A percentile compares a stretch with the other conserved stretches of the same genome.
These are phyloP conservation scores for Entrophospora sp. DNA, from an alignment of 192 early-diverging fungal species.

Conservation along the genomic window DNA sequence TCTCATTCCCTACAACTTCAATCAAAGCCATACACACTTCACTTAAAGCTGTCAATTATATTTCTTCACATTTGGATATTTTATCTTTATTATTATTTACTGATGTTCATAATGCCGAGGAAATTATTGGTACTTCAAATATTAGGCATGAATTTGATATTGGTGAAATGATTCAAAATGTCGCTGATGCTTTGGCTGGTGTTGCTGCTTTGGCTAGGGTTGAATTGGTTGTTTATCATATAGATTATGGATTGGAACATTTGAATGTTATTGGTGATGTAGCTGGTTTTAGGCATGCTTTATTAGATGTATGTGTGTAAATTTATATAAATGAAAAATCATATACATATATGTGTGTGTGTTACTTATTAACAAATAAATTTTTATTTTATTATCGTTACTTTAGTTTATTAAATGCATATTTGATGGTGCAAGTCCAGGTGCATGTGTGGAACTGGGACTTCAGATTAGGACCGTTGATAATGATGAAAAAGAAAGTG, in stretches of 20 bases:
- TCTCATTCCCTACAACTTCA: conserved; percentile 43
- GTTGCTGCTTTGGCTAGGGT: conserved; percentile 41
- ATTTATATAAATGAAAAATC: background rate
- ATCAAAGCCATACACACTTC: conserved; percentile 45
- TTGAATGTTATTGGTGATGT: conserved; percentile 43
- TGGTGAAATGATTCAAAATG: conserved; percentile 44
- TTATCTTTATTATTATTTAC: conserved; percentile 4
- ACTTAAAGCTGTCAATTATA: conserved; percentile 43
- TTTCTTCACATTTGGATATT: conserved; percentile 23
- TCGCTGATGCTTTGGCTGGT: conserved; percentile 51
- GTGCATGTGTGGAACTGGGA: conserved; percentile 47
- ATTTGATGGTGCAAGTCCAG: conserved; percentile 36
- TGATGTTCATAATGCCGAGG: background rate
- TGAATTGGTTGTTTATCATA: conserved; percentile 47
- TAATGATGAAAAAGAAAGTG: conserved; percentile 9
- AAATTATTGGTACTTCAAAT: too few relatives aligned
- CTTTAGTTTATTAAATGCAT: conserved; percentile 27
- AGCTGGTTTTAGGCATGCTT: conserved; percentile 39
- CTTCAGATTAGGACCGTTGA: conserved; percentile 10
- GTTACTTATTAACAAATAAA: background rate
- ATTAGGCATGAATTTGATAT: conserved; percentile 39
- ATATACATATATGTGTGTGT: background rate
- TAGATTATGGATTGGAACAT: conserved; percentile 43
- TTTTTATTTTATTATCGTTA: conserved; percentile 4
- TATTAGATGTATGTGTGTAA: conserved; percentile 38